phyloP scores from a whole-genome alignment of 2,329 filamentous ascomycete species.

The Fusarium chlamydosporum region DNA sequence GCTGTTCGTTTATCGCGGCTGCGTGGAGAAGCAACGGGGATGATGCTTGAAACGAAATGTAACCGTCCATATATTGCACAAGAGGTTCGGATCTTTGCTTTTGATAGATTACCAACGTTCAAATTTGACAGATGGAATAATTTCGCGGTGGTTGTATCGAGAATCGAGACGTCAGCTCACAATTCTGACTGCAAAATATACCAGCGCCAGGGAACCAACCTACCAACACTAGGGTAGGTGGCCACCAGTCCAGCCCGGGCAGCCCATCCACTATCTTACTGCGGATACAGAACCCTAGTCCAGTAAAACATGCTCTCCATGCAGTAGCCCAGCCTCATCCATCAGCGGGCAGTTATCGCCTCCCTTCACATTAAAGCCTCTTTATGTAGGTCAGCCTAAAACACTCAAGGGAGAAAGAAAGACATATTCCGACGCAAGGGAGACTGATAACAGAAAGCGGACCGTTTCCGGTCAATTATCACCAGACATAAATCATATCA shows the following conservation, averaged over 20 bases:
- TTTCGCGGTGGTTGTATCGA: background rate
- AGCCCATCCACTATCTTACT: slow-evolving; percentile 6
- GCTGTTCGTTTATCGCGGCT: slow-evolving; percentile 32
- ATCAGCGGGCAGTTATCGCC: background rate
- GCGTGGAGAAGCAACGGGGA: slow-evolving; percentile 21
- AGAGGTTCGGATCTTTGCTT: no score
- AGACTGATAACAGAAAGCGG: background rate
- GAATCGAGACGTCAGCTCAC: background rate
- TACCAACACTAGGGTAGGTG: no score
- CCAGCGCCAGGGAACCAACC: slow-evolving; percentile 22
- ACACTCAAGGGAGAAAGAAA: slow-evolving; percentile 17
- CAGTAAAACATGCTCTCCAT: background rate
- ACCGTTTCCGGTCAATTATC: background rate
- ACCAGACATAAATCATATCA: background rate
- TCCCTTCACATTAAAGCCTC: slow-evolving; percentile 3
- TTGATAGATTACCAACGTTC: background rate
- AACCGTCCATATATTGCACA: background rate
- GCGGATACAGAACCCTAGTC: slow-evolving; percentile 5
- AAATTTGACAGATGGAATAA: background rate
- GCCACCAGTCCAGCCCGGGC: background rate
- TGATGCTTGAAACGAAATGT: slow-evolving; percentile 8
- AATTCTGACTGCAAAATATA: background rate
- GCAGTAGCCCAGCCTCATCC: background rate
- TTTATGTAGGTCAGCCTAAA: background rate
- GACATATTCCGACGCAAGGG: slow-evolving; percentile 23